phyloP scores from a whole-genome alignment of 2,329 filamentous ascomycete species.

The Thermothelomyces thermophilus region DNA sequence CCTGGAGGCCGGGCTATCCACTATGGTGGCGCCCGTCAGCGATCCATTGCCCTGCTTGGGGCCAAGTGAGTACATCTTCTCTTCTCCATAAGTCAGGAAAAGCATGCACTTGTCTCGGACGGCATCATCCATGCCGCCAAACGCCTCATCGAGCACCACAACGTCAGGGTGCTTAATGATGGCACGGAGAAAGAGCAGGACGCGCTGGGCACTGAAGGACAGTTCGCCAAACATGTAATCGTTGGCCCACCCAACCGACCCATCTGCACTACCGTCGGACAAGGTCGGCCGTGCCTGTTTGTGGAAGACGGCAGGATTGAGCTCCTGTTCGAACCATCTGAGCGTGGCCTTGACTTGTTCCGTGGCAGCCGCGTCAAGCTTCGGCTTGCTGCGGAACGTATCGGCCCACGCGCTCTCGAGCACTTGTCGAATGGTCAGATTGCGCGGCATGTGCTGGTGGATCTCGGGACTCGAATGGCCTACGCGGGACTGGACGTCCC shows the following conservation, averaged over 20 bases:
- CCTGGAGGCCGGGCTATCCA: slow-evolving; percentile 42
- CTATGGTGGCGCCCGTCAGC: slow-evolving; percentile 30
- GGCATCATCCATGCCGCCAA: slow-evolving; percentile 74
- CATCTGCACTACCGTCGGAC: slow-evolving; percentile 19
- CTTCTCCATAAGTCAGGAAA: slow-evolving; percentile 65
- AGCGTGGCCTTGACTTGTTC: slow-evolving; percentile 63
- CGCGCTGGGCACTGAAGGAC: slow-evolving; percentile 74
- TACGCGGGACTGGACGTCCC: slow-evolving; percentile 83
- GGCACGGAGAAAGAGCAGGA: slow-evolving; percentile 77
- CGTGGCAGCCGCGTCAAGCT: slow-evolving; percentile 50
- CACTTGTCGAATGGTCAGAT: slow-evolving; percentile 64
- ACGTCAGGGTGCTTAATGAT: slow-evolving; percentile 75
- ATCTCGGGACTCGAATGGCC: slow-evolving; percentile 93
- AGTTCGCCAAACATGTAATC: slow-evolving; percentile 63
- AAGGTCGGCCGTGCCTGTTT: slow-evolving; percentile 16
- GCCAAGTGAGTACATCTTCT: slow-evolving; percentile 33
- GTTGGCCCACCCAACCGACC: slow-evolving; percentile 56
- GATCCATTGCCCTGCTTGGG: slow-evolving; percentile 1
- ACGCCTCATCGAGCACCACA: slow-evolving; percentile 80
- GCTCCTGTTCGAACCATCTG: slow-evolving; percentile 68
- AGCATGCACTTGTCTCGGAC: slow-evolving; percentile 81
- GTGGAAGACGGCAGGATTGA: slow-evolving; percentile 52
- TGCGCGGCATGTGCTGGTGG: slow-evolving; percentile 82
- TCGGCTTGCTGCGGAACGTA: slow-evolving; percentile 69
- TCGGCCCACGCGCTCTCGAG: slow-evolving; percentile 87